phyloP scores from a whole-genome alignment of 169 alveolate species.

The Plasmodium yoelii region DNA sequence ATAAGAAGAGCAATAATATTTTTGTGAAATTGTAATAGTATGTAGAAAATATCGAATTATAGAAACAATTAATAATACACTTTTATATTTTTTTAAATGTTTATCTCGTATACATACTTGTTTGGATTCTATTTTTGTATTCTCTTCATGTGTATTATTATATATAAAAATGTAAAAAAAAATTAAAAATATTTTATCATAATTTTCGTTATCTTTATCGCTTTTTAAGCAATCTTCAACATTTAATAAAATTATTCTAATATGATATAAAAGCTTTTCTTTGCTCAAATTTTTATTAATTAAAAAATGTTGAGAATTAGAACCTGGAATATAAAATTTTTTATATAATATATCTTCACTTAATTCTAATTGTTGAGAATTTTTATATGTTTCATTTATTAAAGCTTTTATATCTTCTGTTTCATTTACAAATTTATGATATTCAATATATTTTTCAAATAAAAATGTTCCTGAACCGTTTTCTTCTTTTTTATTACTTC shows the following conservation, averaged over 20 bases:
- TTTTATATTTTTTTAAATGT: slow-evolving; percentile 9
- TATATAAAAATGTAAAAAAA: slow-evolving; percentile 24
- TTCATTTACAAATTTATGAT: neutral
- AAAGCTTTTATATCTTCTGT: neutral
- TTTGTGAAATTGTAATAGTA: slow-evolving; percentile 36
- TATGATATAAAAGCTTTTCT: slow-evolving; percentile 29
- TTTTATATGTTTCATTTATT: neutral
- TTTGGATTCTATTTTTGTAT: neutral
- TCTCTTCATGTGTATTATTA: slow-evolving; percentile 1
- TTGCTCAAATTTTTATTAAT: slow-evolving; percentile 20
- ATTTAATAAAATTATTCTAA: slow-evolving; percentile 21
- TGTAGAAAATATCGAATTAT: slow-evolving; percentile 42
- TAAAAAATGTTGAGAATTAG: slow-evolving; percentile 33
- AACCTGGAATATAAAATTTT: slow-evolving; percentile 37
- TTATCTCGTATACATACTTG: neutral
- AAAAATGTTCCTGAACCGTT: neutral
- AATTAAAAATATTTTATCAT: slow-evolving; percentile 30
- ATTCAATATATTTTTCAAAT: neutral
- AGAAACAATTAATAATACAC: slow-evolving; percentile 10
- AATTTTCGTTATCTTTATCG: slow-evolving; percentile 22
- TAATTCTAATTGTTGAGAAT: neutral
- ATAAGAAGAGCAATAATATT: slow-evolving; percentile 22
- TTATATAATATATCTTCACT: slow-evolving; percentile 29
- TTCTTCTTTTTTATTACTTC: neutral
- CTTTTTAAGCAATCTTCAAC: slow-evolving; percentile 18